Base-by-base conservation (phyloP, 140 eudicot genomes). In the Stevia rebaudiana region DNA sequence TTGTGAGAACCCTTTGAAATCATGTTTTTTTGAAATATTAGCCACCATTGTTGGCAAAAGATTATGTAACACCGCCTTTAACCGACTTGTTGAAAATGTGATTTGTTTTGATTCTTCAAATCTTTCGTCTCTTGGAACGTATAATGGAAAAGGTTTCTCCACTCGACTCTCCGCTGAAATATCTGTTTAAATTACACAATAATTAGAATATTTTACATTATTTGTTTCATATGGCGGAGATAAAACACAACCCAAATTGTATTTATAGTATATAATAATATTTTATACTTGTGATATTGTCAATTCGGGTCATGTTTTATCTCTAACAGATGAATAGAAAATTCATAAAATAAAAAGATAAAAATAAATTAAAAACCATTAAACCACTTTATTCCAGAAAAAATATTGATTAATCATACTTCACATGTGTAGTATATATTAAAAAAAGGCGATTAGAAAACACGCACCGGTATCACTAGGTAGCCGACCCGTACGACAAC, bases 101-200 rank as follows among this genome's bases (percentile, higher is more conserved):
- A 78, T 81, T 61, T 68, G 74, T 56, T 92, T 92, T 6, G 84
- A 79, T 74, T 92, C 98, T 74, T 92, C 98, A 53, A 92, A 88
- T 36, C 80, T 92, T 76, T 92, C 98, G 40, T 92, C 98, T 69
- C 96, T 80, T 17, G 98, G 98, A 61, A 92, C 96, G 30, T 92
- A 92, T 81, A 85, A 74, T 11, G 98, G 95, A 49, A 79, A 64
- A 35, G 95, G 95, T 82, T 88, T 88, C 78, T 92, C 96, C 73
- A 92, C 95, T 47, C 96, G 82, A 61, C 90, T 88, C 78, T 92
- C 98, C 0, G 79, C 73, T 40, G 50, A 60, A 65, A 83, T 43
- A 80, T 92, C 98, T 88, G 69, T 37, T 17, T n/a, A 50, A 47
- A 42, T 52, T 44, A 55, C 13, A 46, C 16, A 11, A 39, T 0